Conservation (phyloP, 139 green algal genomes). For the Spirogloea muscicola region DNA sequence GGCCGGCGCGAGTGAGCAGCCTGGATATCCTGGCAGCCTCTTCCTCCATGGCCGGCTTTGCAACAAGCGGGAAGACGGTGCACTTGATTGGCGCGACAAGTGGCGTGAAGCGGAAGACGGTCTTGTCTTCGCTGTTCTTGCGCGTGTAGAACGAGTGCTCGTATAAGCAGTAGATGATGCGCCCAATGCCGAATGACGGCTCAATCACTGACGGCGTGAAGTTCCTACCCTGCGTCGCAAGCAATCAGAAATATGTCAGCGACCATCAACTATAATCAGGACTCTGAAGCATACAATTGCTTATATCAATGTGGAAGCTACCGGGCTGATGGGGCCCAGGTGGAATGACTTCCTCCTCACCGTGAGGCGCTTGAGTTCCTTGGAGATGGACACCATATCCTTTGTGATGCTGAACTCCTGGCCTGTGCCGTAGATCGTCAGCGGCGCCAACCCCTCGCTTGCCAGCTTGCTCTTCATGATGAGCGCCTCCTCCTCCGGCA, state of each 20-base stretch:
- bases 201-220: constrained; percentile 94
- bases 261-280: background rate
- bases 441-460: constrained; percentile 30
- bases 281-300: background rate
- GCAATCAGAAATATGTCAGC: no score
- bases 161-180: constrained; percentile 98
- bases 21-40: constrained; percentile 55
- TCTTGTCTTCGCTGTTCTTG: constrained; percentile 59
- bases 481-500: constrained; percentile 56
- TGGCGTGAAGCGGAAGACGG: constrained; percentile 80
- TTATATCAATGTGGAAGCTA: no score
- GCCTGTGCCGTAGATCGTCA: constrained; percentile 47
- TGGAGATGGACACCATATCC: constrained; percentile 55
- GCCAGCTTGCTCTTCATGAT: constrained; percentile 59
- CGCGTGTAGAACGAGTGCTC: constrained; percentile 94
- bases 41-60: constrained; percentile 65
- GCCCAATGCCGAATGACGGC: constrained; percentile 96
- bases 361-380: constrained; percentile 60
- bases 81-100: constrained; percentile 92
- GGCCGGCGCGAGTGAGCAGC: constrained; percentile 58
- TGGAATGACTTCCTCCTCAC: no score
- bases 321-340: no score
- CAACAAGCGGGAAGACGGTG: constrained; percentile 86
- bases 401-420: constrained; percentile 43
- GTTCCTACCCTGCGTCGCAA: constrained; percentile 53